Percentiles rank a stretch among this genome's conserved stretches.
Conservation (phyloP, 495 filamentous ascomycete species). For the Astrothelium subdiscretum region DNA sequence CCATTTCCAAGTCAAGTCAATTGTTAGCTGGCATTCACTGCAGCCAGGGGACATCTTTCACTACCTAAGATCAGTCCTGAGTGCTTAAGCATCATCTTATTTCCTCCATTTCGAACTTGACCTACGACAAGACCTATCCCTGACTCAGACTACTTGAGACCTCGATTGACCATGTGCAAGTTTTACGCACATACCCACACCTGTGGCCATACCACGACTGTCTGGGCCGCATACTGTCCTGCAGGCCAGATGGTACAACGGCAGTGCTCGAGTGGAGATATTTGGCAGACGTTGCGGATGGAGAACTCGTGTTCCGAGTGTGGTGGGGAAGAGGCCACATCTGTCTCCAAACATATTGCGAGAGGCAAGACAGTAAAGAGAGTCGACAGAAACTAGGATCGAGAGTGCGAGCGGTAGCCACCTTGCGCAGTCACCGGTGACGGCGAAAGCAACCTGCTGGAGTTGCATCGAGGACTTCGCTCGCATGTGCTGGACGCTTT, state of each 20-base stretch:
- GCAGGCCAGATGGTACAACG: conserved; percentile 14
- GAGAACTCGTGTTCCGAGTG: conserved; percentile 15
- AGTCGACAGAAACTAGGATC: background rate
- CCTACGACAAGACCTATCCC: background rate
- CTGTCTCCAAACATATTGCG: background rate
- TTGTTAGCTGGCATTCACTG: background rate
- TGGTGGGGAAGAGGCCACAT: background rate
- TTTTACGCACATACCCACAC: conserved; percentile 30
- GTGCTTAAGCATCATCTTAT: background rate
- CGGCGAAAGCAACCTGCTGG: too few relatives aligned
- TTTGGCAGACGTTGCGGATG: conserved; percentile 21
- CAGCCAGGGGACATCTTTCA: background rate
- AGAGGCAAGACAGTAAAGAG: background rate
- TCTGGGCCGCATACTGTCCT: conserved; percentile 24
- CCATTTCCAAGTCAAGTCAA: background rate
- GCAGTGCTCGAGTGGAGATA: conserved; percentile 15
- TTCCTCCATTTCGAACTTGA: background rate
- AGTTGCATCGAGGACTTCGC: too few relatives aligned
- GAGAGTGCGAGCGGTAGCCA: background rate
- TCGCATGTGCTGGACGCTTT: too few relatives aligned
- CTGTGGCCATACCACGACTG: conserved; percentile 27
- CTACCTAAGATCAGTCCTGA: background rate
- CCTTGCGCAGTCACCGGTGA: too few relatives aligned
- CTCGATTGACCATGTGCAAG: conserved; percentile 16
- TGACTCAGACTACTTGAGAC: background rate